A percentile compares a stretch with the other conserved stretches of the same genome.
phyloP scores from a whole-genome alignment of 257 asterid species.

The Forsythia viridissima region DNA sequence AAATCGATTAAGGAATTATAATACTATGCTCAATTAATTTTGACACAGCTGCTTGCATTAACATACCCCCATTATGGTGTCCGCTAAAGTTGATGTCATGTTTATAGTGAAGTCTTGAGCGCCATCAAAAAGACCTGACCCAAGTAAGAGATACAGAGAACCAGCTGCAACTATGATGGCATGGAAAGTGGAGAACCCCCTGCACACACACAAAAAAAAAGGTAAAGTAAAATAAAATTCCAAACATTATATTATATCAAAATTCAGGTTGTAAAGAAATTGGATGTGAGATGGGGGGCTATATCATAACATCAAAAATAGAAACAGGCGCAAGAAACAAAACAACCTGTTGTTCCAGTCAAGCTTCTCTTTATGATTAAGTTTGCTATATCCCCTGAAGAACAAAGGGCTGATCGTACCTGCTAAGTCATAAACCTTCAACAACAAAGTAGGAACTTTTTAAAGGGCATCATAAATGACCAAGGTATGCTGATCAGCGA shows the following conservation, averaged over 20 bases:
- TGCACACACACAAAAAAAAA: slow-evolving; percentile 31
- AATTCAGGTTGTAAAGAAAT: neutral
- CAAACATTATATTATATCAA: neutral
- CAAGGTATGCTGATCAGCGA: slow-evolving; percentile 10
- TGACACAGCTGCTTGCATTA: neutral
- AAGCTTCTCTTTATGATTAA: slow-evolving; percentile 56
- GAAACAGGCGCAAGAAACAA: slow-evolving; percentile 18
- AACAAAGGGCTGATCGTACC: slow-evolving; percentile 65
- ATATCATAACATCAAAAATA: neutral
- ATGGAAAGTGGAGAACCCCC: slow-evolving; percentile 94
- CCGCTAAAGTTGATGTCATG: slow-evolving; percentile 64
- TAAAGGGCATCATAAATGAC: slow-evolving; percentile 26
- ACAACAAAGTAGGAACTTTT: slow-evolving; percentile 38
- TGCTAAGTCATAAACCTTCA: slow-evolving; percentile 83
- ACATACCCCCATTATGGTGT: slow-evolving; percentile 78
- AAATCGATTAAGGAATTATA: neutral
- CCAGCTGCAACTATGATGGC: slow-evolving; percentile 68
- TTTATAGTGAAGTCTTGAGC: slow-evolving; percentile 42
- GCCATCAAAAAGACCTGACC: slow-evolving; percentile 58
- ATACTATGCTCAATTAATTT: neutral
- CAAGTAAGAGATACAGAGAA: slow-evolving; percentile 66
- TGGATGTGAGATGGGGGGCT: slow-evolving; percentile 1
- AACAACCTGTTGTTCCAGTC: slow-evolving; percentile 91
- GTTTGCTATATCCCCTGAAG: slow-evolving; percentile 67
- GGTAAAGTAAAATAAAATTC: neutral